phyloP scores from a whole-genome alignment of 352 stramenopile species.

The Globisporangium uncinulatum region DNA sequence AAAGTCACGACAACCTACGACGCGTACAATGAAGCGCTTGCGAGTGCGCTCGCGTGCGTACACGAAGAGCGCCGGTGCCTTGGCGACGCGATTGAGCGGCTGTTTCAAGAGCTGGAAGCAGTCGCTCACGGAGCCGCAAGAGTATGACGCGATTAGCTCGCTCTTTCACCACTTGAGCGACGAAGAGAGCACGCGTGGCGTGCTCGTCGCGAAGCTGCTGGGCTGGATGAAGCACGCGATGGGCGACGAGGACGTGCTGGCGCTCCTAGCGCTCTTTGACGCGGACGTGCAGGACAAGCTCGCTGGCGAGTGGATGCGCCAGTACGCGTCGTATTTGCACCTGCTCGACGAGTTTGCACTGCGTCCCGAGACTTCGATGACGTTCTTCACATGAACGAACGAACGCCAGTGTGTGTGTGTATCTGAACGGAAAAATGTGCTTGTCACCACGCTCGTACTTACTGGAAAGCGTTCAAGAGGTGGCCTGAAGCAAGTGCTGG shows the following conservation, averaged over 20 bases:
- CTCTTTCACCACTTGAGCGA: conserved; percentile 60
- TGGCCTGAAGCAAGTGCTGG: too few species aligned
- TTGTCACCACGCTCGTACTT: too few species aligned
- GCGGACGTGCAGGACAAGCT: conserved; percentile 45
- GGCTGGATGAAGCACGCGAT: conserved; percentile 65
- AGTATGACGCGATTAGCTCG: conserved; percentile 56
- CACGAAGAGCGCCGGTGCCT: conserved; percentile 44
- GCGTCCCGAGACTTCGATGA: conserved; percentile 48
- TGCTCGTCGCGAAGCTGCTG: conserved; percentile 57
- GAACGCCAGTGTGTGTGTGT: too few species aligned
- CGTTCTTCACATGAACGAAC: conserved; percentile 48
- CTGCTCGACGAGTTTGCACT: conserved; percentile 63
- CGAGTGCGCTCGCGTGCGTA: conserved; percentile 37
- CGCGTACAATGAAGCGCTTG: conserved; percentile 44
- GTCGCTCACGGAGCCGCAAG: conserved; percentile 39
- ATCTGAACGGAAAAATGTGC: too few species aligned
- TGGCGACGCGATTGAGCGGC: conserved; percentile 29
- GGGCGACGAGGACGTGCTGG: conserved; percentile 34
- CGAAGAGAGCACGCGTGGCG: conserved; percentile 29
- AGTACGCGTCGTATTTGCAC: conserved; percentile 58
- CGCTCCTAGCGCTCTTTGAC: conserved; percentile 29
- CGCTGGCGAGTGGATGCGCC: conserved; percentile 63
- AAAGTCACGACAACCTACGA: conserved; percentile 63
- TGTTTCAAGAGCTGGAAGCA: conserved; percentile 54
- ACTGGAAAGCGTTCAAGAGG: too few species aligned